Conservation (phyloP, 2,329 filamentous ascomycete genomes). For the Trichophaea hybrida region DNA sequence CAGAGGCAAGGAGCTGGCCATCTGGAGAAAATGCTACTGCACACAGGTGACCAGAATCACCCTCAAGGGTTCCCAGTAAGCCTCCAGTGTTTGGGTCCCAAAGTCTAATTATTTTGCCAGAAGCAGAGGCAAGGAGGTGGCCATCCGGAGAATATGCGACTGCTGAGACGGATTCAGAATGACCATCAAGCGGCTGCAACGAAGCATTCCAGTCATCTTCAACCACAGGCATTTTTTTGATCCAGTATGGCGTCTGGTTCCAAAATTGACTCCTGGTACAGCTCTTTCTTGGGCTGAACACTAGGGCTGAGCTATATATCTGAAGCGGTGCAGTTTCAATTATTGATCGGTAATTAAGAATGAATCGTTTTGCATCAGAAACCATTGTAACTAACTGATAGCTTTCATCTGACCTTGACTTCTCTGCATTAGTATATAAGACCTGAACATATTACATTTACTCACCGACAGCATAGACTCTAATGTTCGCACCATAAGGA, state of each 20-base stretch:
- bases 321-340: no score
- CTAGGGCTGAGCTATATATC: background rate
- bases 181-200: slow-evolving; percentile 85
- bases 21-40: slow-evolving; percentile 86
- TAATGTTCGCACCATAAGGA: background rate
- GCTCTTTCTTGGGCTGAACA: background rate
- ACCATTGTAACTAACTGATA: background rate
- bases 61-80: background rate
- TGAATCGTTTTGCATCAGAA: background rate
- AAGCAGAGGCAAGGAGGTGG: background rate
- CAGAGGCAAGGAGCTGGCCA: slow-evolving; percentile 34
- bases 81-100: background rate
- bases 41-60: slow-evolving; percentile 70
- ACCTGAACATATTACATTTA: no score
- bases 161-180: slow-evolving; percentile 80
- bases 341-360: no score
- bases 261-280: background rate
- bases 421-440: background rate
- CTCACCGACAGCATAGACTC: background rate
- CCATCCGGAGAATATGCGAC: slow-evolving; percentile 85
- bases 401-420: background rate
- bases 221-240: background rate
- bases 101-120: background rate
- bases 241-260: background rate
- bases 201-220: slow-evolving; percentile 32